These are phyloP conservation scores for Penicillium sp. DNA, from an alignment of 2,329 filamentous ascomycete species.

Conservation along the genomic window DNA sequence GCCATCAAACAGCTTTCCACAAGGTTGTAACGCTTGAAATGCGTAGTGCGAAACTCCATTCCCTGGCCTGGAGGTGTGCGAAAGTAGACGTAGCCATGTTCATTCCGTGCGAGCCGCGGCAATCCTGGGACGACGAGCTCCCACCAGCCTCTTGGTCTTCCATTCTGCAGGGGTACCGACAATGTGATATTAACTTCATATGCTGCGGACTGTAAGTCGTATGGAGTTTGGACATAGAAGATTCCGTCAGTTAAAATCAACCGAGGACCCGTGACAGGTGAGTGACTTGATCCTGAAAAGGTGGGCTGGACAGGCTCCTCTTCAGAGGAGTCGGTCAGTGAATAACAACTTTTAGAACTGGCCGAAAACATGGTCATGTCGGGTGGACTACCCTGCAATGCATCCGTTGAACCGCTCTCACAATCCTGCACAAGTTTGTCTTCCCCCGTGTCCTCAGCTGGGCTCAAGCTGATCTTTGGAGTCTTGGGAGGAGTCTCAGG, in stretches of 20 bases:
- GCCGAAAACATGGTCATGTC: slow-evolving; percentile 1
- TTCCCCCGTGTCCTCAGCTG: neutral
- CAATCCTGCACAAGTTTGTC: neutral
- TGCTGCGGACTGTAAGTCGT: slow-evolving; percentile 6
- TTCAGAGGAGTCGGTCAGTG: neutral
- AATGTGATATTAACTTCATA: slow-evolving; percentile 24
- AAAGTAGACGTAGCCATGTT: slow-evolving; percentile 29
- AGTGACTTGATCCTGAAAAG: neutral
- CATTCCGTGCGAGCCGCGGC: slow-evolving; percentile 22
- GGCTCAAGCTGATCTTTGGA: neutral
- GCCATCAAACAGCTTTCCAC: slow-evolving; percentile 29
- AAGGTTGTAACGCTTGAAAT: slow-evolving; percentile 23
- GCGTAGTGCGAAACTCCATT: slow-evolving; percentile 28
- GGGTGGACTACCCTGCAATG: slow-evolving; percentile 10
- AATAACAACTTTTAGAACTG: neutral
- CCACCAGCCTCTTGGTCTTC: slow-evolving; percentile 24
- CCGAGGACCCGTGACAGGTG: neutral
- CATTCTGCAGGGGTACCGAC: slow-evolving; percentile 14
- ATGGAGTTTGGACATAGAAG: slow-evolving; percentile 18
- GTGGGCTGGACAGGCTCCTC: neutral
- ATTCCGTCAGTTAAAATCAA: slow-evolving; percentile 16
- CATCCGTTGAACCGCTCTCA: slow-evolving; percentile 12
- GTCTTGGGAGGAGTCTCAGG: neutral
- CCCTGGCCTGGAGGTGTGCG: slow-evolving; percentile 24
- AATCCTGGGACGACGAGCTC: slow-evolving; percentile 28